A percentile compares a stretch with the other conserved stretches of the same genome.
phyloP scores from a whole-genome alignment of 2,329 filamentous ascomycete species.

The Penicillium sumatraense region DNA sequence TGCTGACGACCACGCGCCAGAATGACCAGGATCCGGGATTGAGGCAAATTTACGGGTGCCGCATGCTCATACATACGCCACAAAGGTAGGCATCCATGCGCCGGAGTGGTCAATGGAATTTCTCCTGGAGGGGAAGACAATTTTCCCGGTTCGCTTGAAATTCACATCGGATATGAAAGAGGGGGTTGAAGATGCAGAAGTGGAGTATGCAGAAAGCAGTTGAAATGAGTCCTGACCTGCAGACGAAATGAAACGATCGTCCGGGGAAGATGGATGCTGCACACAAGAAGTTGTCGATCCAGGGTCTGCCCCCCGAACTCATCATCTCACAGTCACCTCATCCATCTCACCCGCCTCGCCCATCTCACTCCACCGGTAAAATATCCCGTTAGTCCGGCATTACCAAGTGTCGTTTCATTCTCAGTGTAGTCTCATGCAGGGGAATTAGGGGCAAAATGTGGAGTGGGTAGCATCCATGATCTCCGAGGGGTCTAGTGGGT shows the following conservation, averaged over 20 bases:
- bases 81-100: constrained; percentile 9
- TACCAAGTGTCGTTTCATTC: neutral
- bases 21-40: constrained; percentile 13
- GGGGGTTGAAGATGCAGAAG: neutral
- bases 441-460: neutral
- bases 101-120: constrained; percentile 1
- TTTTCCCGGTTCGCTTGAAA: constrained; percentile 13
- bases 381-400: neutral
- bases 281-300: neutral
- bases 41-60: constrained; percentile 18
- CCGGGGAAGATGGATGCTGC: constrained; percentile 11
- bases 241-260: constrained; percentile 19
- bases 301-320: neutral
- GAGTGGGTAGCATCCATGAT: neutral
- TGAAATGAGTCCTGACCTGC: constrained; percentile 9
- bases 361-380: neutral
- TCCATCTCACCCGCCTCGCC: neutral
- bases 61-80: constrained; percentile 17
- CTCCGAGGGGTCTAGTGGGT: neutral
- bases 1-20: constrained; percentile 18
- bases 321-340: neutral
- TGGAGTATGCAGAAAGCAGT: neutral
- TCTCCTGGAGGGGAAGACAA: constrained; percentile 13
- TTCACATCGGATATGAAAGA: neutral
- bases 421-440: neutral